Evolutionary conservation across 768 basidiomycete species (phyloP), one percentile per base, ranked within the genome.

Genomic region (Podaxis mareebaensis): DNA sequence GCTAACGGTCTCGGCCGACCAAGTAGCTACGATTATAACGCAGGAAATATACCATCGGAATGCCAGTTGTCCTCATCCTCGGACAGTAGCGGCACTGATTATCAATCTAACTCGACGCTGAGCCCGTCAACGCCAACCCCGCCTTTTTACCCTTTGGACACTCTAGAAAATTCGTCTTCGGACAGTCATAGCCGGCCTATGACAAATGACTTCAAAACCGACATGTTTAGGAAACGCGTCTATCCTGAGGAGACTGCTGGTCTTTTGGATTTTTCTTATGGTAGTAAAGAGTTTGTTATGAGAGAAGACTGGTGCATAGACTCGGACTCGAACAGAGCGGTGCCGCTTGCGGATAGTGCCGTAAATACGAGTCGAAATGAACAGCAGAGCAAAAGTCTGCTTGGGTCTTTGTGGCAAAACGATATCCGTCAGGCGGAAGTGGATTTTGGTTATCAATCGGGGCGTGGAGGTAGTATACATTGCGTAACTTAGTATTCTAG

Each of bases 131-230:
- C 61, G 6, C n/a, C 61, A 10, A 63, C 55, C 2, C 54, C 54
- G 3, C 55, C 61, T 51, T 51, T 49, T 48, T 57, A 56, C 39
- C 36, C 54, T 51, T 24, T 49, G 46, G 46, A 51, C 53, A 42
- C 49, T 11, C 4, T 38, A 20, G 44, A 38, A 17, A 44, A 22
- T 15, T 15, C 53, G 3, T 24, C 61, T 24, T 36, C 46, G 28
- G 33, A 48, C 4, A 24, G 12, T 15, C 44, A 56, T 17, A 22
- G 46, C 26, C 24, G 24, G 42, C 30, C 42, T 38, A 24, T 62
- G 28, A 13, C 42, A 3, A 46, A 28, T 24, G 48, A 57, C 7
- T 56, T 49, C 33, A 24, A 39, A 26, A 15, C 24, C 13, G 46
- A 57, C 33, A 36, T 30, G 28, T 44, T 48, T 24, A 30, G 46